A percentile compares a stretch with the other conserved stretches of the same genome.
Evolutionary conservation across 192 early-diverging fungal genomes (phyloP).

Genomic region (Kickxella alabastrina): DNA sequence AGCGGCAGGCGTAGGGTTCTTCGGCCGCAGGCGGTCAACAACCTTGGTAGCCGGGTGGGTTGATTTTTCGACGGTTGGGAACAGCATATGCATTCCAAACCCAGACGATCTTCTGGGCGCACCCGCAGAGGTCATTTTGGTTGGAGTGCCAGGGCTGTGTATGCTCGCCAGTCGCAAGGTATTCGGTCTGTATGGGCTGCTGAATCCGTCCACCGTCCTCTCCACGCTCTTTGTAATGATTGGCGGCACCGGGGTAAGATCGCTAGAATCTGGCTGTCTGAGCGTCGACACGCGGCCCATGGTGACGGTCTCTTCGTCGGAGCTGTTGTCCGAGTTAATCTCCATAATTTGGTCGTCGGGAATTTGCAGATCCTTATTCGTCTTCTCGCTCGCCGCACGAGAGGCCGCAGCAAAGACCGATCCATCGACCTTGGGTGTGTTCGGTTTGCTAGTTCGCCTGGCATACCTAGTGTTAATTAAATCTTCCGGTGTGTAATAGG

Average conservation of each 20-base stretch:
- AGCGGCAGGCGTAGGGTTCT: neutral
- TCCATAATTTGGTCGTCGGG: conserved; percentile 3
- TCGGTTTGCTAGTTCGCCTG: neutral
- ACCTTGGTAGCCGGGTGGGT: conserved; percentile 2
- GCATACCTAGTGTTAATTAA: neutral
- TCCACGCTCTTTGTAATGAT: neutral
- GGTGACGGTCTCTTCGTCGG: conserved; percentile 9
- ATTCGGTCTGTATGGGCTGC: no score
- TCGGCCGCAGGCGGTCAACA: conserved; percentile 15
- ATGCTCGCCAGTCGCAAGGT: no score
- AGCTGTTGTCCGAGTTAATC: conserved; percentile 25
- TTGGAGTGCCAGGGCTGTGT: no score
- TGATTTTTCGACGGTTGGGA: no score
- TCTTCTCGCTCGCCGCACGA: neutral
- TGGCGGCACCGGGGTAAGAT: no score
- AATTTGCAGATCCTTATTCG: neutral
- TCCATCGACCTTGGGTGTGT: no score
- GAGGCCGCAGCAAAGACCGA: no score
- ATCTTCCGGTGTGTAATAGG: neutral
- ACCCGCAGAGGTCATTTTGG: no score
- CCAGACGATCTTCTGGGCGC: no score
- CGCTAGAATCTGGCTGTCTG: no score
- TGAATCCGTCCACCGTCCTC: no score
- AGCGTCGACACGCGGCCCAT: neutral
- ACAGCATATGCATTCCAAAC: no score